These are phyloP conservation scores for Colletotrichum destructivum DNA, from an alignment of 2,329 filamentous ascomycete species.

Conservation along the genomic window DNA sequence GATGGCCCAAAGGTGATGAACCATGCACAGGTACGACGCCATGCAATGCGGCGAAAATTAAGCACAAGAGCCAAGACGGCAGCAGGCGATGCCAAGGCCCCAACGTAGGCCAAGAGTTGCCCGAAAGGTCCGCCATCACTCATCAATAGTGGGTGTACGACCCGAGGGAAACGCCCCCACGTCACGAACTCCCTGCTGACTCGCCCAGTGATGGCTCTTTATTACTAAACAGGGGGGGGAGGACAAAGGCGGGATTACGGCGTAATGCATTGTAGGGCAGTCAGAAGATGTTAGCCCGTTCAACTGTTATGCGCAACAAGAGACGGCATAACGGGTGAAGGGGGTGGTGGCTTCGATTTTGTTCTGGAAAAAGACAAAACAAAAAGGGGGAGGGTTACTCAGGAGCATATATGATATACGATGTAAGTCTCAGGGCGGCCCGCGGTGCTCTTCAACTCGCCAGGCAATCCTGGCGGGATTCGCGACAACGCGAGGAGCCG, in stretches of 20 bases:
- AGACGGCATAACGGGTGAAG: neutral
- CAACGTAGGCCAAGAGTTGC: conserved; percentile 29
- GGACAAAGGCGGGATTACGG: conserved; percentile 13
- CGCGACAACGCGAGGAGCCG: conserved; percentile 16
- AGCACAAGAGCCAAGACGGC: conserved; percentile 40
- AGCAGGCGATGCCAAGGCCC: conserved; percentile 37
- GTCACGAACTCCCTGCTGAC: conserved; percentile 38
- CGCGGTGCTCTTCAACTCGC: neutral
- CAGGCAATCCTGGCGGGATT: conserved; percentile 4
- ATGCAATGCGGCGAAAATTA: conserved; percentile 41
- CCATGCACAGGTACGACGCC: conserved; percentile 21
- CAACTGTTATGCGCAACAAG: neutral
- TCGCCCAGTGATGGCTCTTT: conserved; percentile 11
- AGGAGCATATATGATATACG: neutral
- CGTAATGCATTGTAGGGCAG: neutral
- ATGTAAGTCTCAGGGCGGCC: conserved; percentile 8
- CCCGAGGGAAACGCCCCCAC: conserved; percentile 30
- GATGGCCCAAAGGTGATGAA: neutral
- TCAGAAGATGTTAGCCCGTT: neutral
- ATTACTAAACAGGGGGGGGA: no score
- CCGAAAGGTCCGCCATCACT: conserved; percentile 15
- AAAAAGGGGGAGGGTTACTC: neutral
- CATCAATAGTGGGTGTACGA: conserved; percentile 3
- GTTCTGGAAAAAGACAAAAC: neutral
- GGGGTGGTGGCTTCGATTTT: neutral